Evolutionary conservation across 768 basidiomycete species (phyloP).

Genomic region (Pulveroboletus sp.): DNA sequence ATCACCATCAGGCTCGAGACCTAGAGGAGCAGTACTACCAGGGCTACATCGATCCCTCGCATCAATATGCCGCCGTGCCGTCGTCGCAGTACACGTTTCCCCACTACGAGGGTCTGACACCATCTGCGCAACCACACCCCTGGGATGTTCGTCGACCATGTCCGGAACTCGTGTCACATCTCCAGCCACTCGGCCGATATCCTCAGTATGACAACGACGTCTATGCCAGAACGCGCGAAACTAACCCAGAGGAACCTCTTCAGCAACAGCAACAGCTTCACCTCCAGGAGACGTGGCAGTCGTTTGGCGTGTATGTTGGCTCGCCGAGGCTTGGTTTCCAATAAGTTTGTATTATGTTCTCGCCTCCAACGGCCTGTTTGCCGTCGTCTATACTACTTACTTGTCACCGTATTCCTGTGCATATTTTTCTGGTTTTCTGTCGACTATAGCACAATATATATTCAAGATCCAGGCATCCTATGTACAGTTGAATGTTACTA

Average conservation of each 20-base stretch:
- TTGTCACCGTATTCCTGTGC: neutral
- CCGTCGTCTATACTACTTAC: neutral
- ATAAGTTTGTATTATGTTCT: neutral
- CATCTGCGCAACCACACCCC: slow-evolving; percentile 3
- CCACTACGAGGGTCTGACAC: slow-evolving; percentile 9
- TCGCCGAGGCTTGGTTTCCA: slow-evolving; percentile 2
- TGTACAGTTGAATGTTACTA: neutral
- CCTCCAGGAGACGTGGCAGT: slow-evolving; percentile 59
- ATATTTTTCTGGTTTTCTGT: neutral
- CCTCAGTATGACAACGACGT: slow-evolving; percentile 3
- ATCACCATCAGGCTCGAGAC: slow-evolving; percentile 12
- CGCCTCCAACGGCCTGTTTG: neutral
- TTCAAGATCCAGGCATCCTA: neutral
- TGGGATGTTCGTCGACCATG: slow-evolving; percentile 13
- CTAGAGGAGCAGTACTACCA: slow-evolving; percentile 21
- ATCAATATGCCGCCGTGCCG: neutral
- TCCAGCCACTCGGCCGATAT: neutral
- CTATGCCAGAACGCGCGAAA: neutral
- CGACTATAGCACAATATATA: neutral
- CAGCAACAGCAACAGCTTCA: slow-evolving; percentile 16
- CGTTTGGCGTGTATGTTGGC: slow-evolving; percentile 57
- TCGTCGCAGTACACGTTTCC: slow-evolving; percentile 6
- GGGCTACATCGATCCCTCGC: slow-evolving; percentile 8
- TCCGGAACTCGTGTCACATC: neutral
- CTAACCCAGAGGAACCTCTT: slow-evolving; percentile 2